Evolutionary conservation across 2,329 filamentous ascomycete genomes (phyloP), one percentile per base, ranked within the genome.

Genomic region (Colletotrichum cordylinicola): DNA sequence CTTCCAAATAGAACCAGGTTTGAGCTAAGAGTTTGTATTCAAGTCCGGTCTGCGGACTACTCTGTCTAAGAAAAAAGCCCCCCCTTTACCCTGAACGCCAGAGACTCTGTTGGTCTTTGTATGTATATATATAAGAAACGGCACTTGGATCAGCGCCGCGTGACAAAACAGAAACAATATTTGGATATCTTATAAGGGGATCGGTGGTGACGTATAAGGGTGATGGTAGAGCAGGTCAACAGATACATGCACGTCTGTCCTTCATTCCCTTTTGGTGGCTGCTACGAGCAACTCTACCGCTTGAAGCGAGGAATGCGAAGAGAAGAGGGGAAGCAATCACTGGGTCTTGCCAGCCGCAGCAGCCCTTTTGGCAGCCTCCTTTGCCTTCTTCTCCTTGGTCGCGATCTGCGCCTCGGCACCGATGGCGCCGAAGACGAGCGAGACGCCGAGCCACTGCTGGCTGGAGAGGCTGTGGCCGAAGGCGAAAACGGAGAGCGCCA

Each of bases 371-470:
- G 91, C 92, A 68, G 87, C 88, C 83, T 93, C 92, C 88, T 98
- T 98, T 72, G 91, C 93, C 82, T 92, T 87, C 90, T 98, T 98
- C 88, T 98, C 96, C 79, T 90, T 88, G 78, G 94, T 90, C 72
- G 94, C 93, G 81, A 98, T 95, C 78, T 92, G 88, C 2, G 94
- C 96, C 87, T 99, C 97, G 43, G 96, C 94, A 35, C 96, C 97
- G 82, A 99, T 96, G 67, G 96, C 97, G 31, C 96, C 96, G 87
- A 99, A 99, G 10, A 99, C 97, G 74, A 99, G 88, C 0, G 91
- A 93, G 37, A 99, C 96, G 78, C 97, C 97, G 8, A 98, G 87
- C 95, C 96, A 98, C 87, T 99, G 97, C 90, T 96, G 98, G n/a
- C 88, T 86, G 33, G 92, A 94, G 65, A 99, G 90, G 78, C 91